Base-by-base conservation (phyloP, 2,329 filamentous ascomycete species). In the Aspergillus amoenus region DNA sequence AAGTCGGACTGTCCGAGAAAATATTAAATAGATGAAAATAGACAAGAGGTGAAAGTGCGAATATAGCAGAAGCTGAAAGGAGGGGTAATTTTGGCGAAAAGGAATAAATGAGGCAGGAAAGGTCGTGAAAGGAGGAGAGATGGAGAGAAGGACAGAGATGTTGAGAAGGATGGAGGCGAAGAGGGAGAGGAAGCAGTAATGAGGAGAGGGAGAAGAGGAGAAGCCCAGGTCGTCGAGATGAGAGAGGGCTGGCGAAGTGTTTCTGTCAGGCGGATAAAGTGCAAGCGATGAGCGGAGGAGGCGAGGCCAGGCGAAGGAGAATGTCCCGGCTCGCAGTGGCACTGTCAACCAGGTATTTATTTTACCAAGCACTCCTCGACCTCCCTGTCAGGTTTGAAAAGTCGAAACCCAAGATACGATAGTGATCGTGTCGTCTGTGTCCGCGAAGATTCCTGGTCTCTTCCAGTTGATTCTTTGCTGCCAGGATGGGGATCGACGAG, bases 11-110 rank as follows among this genome's bases (percentile, higher is more conserved):
- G 50, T 48, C 43, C 24, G 48, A 55, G 52, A 59, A 56, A 55
- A 62, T 54, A 58, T 52, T 53, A 52, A 34, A 56, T 57, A 51
- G 41, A 52, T 56, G 46, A 53, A 54, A 47, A 50, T 32, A 51
- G 45, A 61, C 44, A 58, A 53, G 42, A 56, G 58, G 56, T 53
- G 54, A 57, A 46, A 46, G 56, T 47, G 41, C 27, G 50, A 55
- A 48, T 45, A 57, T 59, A 59, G 39, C 62, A 55, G 62, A 51
- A 64, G 57, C 59, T 58, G 58, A 63, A 63, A 57, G 58, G 62
- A 62, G 60, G 56, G 63, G 65, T 60, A 62, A 61, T 37, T 34
- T 50, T 43, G 47, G 50, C 30, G 56, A 60, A 58, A 49, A 55
- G 39, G 57, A 53, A 52, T 52, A 60, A 53, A 56, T 39, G 48